Percentiles rank a stretch among this genome's conserved stretches.
Conservation (phyloP, 805 yeast genomes). For the Candida ovalis region DNA sequence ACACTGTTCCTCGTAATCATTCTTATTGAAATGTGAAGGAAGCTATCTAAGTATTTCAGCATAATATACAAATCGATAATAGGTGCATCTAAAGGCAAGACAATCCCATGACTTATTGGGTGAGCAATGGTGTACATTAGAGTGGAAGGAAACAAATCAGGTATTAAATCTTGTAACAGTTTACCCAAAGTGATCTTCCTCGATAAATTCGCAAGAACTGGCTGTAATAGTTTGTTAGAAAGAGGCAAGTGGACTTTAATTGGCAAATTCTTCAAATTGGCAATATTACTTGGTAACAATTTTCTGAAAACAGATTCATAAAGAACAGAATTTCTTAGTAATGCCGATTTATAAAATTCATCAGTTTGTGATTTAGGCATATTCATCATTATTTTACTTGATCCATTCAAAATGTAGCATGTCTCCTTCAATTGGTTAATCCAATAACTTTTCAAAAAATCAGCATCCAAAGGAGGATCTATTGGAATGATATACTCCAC, state of each 20-base stretch:
- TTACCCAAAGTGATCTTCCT: slow-evolving; percentile 34
- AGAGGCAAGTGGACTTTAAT: slow-evolving; percentile 42
- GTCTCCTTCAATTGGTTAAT: slow-evolving; percentile 81
- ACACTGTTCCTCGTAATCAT: slow-evolving; percentile 23
- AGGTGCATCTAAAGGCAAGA: slow-evolving; percentile 41
- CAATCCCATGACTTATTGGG: slow-evolving; percentile 55
- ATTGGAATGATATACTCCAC: slow-evolving; percentile 39
- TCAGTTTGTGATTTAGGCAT: slow-evolving; percentile 61
- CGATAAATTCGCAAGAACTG: slow-evolving; percentile 19
- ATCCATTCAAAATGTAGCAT: slow-evolving; percentile 69
- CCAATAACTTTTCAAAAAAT: slow-evolving; percentile 50
- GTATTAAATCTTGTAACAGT: slow-evolving; percentile 37
- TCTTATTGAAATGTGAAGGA: slow-evolving; percentile 51
- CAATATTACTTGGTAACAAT: slow-evolving; percentile 24
- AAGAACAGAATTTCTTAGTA: slow-evolving; percentile 20
- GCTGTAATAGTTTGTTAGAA: slow-evolving; percentile 34
- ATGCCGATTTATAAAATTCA: slow-evolving; percentile 48
- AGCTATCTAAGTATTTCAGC: slow-evolving; percentile 58
- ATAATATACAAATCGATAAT: slow-evolving; percentile 42
- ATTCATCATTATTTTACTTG: slow-evolving; percentile 77
- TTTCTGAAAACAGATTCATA: slow-evolving; percentile 23
- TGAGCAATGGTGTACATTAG: slow-evolving; percentile 34
- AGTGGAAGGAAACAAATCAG: slow-evolving; percentile 44
- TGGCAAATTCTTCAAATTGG: slow-evolving; percentile 40
- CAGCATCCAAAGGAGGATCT: slow-evolving; percentile 10